These are phyloP conservation scores for Cercospora berteroae DNA, from an alignment of 2,329 filamentous ascomycete species.

Conservation along the genomic window DNA sequence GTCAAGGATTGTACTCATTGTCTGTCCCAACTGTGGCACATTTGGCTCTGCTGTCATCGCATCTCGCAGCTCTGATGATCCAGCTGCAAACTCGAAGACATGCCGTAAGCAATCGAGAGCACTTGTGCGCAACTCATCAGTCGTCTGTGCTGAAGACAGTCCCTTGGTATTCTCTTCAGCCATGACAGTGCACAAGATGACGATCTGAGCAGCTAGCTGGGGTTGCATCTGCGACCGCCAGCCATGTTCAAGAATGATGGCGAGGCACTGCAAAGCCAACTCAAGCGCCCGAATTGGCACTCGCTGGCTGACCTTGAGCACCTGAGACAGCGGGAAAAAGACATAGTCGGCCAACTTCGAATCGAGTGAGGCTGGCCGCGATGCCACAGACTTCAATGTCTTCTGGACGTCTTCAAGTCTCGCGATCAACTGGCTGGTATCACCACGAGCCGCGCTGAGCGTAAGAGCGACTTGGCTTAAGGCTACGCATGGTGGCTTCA, in stretches of 20 bases:
- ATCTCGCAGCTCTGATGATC: constrained; percentile 45
- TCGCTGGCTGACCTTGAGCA: constrained; percentile 72
- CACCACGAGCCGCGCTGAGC: constrained; percentile 44
- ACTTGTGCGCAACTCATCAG: constrained; percentile 72
- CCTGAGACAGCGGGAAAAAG: constrained; percentile 87
- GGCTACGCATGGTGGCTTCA: constrained; percentile 59
- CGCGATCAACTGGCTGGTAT: constrained; percentile 49
- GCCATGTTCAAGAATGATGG: constrained; percentile 69
- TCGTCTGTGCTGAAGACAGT: constrained; percentile 51
- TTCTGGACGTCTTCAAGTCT: constrained; percentile 49
- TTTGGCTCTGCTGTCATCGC: constrained; percentile 56
- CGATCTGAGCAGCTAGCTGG: constrained; percentile 75
- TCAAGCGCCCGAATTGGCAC: constrained; percentile 73
- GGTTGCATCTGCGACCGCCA: constrained; percentile 73
- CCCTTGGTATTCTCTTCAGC: constrained; percentile 69
- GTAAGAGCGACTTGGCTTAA: constrained; percentile 55
- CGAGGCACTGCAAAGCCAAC: constrained; percentile 70
- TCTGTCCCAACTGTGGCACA: constrained; percentile 77
- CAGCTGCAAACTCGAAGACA: constrained; percentile 60
- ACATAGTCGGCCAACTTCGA: constrained; percentile 86
- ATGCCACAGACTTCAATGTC: constrained; percentile 38
- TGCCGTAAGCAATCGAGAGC: constrained; percentile 68
- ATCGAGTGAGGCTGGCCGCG: constrained; percentile 56
- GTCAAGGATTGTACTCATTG: constrained; percentile 76
- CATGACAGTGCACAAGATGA: constrained; percentile 80